Percentiles rank a stretch among this genome's conserved stretches.
Evolutionary conservation across 768 basidiomycete genomes (phyloP).

Genomic region (Rhodotorula paludigena): DNA sequence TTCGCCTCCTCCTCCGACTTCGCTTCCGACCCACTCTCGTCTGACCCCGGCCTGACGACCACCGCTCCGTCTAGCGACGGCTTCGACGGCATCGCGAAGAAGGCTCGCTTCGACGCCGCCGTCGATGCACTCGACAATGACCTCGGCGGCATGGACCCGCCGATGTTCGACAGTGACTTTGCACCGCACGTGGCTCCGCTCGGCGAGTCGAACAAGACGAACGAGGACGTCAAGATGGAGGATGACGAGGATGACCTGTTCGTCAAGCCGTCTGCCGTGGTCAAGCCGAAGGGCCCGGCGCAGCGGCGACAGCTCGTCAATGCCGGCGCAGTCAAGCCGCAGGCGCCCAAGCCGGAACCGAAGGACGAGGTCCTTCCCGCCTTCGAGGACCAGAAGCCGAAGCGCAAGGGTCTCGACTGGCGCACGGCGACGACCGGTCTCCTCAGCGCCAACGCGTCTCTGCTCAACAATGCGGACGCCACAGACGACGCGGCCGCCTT

Average conservation of each 20-base stretch:
- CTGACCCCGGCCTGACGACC: conserved; percentile 48
- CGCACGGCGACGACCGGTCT: conserved; percentile 37
- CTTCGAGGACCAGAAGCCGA: conserved; percentile 32
- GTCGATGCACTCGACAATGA: conserved; percentile 2
- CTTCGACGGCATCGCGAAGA: conserved; percentile 43
- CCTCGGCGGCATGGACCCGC: conserved; percentile 21
- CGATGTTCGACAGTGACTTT: conserved; percentile 37
- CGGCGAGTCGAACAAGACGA: conserved; percentile 39
- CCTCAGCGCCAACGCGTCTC: conserved; percentile 1
- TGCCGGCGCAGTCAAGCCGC: conserved; percentile 30
- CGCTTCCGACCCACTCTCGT: conserved; percentile 44
- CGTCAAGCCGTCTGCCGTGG: conserved; percentile 35
- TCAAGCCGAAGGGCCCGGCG: conserved; percentile 35
- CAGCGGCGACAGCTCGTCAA: conserved; percentile 41
- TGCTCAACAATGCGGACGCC: background rate
- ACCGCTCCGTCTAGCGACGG: conserved; percentile 57
- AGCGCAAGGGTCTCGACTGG: conserved; percentile 42
- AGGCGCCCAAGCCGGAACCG: conserved; percentile 23
- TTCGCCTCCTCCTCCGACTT: conserved; percentile 20
- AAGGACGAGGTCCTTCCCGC: background rate
- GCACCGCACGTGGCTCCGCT: conserved; percentile 26
- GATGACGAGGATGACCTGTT: conserved; percentile 40
- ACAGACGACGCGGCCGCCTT: conserved; percentile 17
- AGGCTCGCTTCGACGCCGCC: conserved; percentile 24
- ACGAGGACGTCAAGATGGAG: conserved; percentile 40